phyloP scores from a whole-genome alignment of 139 green algal genomes.

The Chlorella ohadii region DNA sequence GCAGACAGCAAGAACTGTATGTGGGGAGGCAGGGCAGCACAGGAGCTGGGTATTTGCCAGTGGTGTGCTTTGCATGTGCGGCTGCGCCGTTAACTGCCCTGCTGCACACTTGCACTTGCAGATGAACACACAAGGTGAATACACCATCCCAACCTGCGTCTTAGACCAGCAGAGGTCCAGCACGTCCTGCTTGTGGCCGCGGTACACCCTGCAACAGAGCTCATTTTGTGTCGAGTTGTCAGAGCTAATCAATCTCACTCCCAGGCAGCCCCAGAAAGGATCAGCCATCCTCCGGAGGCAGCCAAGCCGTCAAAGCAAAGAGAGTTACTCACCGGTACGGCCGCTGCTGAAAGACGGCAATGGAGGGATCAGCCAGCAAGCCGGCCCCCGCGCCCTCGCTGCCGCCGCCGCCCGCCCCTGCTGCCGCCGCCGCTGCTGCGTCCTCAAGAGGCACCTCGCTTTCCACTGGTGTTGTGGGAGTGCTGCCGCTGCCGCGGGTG shows the following conservation, averaged over 20 bases:
- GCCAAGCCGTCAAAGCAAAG: too few relatives aligned
- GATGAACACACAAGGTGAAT: too few relatives aligned
- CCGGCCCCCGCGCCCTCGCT: neutral
- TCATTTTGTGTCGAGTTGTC: too few relatives aligned
- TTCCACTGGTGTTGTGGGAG: conserved; percentile 32
- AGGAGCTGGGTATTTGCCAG: too few relatives aligned
- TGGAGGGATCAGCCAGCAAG: conserved; percentile 7
- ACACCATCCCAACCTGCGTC: conserved; percentile 30
- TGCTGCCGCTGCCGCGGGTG: neutral
- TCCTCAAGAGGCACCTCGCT: conserved; percentile 4
- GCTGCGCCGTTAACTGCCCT: too few relatives aligned
- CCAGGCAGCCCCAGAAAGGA: too few relatives aligned
- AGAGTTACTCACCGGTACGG: conserved; percentile 16
- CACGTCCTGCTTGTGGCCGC: conserved; percentile 77
- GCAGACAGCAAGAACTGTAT: conserved; percentile 83
- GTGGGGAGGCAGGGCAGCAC: neutral
- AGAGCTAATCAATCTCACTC: too few relatives aligned
- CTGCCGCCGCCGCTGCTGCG: conserved; percentile 1
- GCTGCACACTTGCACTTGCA: too few relatives aligned
- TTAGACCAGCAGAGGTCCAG: conserved; percentile 89
- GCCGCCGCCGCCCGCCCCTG: neutral
- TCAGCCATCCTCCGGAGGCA: too few relatives aligned
- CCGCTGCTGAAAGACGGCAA: conserved; percentile 12
- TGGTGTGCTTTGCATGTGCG: too few relatives aligned
- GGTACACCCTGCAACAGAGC: conserved; percentile 38